Evolutionary conservation across 2,329 filamentous ascomycete genomes (phyloP), one percentile per base, ranked within the genome.

Genomic region (Coniella lustricola): DNA sequence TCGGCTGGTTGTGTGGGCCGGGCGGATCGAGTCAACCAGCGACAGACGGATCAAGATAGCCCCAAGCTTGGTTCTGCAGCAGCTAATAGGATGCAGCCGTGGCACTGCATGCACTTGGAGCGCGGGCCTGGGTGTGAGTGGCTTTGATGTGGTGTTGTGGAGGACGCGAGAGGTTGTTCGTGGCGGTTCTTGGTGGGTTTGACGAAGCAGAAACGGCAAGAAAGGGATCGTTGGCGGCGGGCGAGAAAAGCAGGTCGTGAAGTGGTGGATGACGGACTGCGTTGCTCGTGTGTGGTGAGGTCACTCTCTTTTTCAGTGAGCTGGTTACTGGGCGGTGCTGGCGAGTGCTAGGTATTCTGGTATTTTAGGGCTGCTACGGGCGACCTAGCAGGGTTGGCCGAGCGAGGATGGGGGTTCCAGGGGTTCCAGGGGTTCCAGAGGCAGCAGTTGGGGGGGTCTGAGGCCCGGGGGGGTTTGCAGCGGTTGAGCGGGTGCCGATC

Each of bases 21-120:
- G 21, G 47, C 47, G 36, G 44, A 50, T 50, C 21, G 49, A 44
- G 50, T 37, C 16, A 35, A 41, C 5, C 43, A 43, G 9, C 41
- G 34, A 36, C 22, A 29, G 44, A 21, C 16, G 29, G 39, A 31
- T 25, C 31, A 39, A 25, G 43, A 52, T 37, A 7, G 44, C 35
- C 39, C 50, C 43, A 44, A 42, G 32, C 22, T 29, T 43, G 44
- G 21, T 34, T 35, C 36, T 46, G 47, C 43, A 46, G 38, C 38
- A 12, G 38, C 12, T 40, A n/a, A n/a, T n/a, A n/a, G 38, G 9
- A 25, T 29, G 38, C 38, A 21, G 17, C 20, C 21, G 38, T 25
- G 17, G 29, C 48, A 31, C 40, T 25, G 31, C n/a, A 31, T 35
- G 29, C 21, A 34, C 18, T 14, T 37, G 33, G 40, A 32, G 37